Percentiles rank a stretch among this genome's conserved stretches.
These are phyloP conservation scores for Ustilago nuda DNA, from an alignment of 1,284 basidiomycete species.

Conservation along the genomic window DNA sequence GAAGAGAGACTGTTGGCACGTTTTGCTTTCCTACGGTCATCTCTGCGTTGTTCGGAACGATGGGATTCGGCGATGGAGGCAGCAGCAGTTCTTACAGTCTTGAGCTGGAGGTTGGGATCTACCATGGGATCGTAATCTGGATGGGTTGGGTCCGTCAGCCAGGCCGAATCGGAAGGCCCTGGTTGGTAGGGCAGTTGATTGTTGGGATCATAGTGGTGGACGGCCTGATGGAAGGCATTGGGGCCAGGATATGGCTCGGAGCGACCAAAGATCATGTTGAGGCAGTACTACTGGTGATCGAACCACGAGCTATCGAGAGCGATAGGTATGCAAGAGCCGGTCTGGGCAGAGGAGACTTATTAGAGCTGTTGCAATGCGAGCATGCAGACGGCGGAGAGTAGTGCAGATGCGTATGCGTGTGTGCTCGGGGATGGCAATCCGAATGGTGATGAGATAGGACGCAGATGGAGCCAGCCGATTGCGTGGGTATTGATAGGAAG, in stretches of 20 bases:
- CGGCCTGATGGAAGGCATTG: conserved; percentile 32
- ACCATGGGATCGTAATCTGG: conserved; percentile 64
- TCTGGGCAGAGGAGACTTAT: neutral
- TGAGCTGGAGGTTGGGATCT: conserved; percentile 63
- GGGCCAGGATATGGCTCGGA: conserved; percentile 14
- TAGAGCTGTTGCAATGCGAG: neutral
- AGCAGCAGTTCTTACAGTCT: conserved; percentile 64
- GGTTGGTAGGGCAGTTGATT: conserved; percentile 45
- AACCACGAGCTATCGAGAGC: neutral
- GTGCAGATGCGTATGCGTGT: conserved; percentile 1
- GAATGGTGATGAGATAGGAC: neutral
- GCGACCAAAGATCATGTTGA: conserved; percentile 41
- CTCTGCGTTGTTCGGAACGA: conserved; percentile 59
- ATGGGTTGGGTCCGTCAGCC: conserved; percentile 60
- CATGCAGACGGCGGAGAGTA: conserved; percentile 10
- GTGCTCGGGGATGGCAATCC: neutral
- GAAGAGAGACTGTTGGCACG: conserved; percentile 47
- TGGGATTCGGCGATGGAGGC: conserved; percentile 65
- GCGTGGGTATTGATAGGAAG: conserved; percentile 14
- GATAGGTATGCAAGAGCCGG: neutral
- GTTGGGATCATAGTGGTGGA: conserved; percentile 60
- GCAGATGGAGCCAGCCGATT: conserved; percentile 38
- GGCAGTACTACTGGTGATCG: neutral
- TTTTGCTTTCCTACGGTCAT: conserved; percentile 49
- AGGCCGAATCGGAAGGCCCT: conserved; percentile 45